phyloP scores from a whole-genome alignment of 345 rosid species.

The Brassica napus region Da-Ae NC_063440.1:13716001-13716500 shows the following conservation, averaged over 20 bases:
- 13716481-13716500: conserved; percentile 68
- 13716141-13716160: neutral
- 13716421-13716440: conserved; percentile 96
- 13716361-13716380: neutral
- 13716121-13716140: neutral
- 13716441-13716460: conserved; percentile 73
- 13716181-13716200: neutral
- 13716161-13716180: neutral
- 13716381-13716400: conserved; percentile 3
- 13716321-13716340: conserved; percentile 18
- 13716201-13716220: neutral
- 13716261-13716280: neutral
- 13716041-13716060: neutral
- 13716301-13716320: neutral
- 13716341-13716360: conserved; percentile 1
- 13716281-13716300: neutral
- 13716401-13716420: conserved; percentile 22
- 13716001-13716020: conserved; percentile 3
- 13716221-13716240: neutral
- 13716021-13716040: neutral
- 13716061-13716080: neutral
- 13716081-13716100: neutral
- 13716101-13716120: neutral
- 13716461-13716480: conserved; percentile 92
- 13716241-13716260: neutral